Conservation (phyloP, 2,329 filamentous ascomycete species). For the Fusarium abutilonis region DNA sequence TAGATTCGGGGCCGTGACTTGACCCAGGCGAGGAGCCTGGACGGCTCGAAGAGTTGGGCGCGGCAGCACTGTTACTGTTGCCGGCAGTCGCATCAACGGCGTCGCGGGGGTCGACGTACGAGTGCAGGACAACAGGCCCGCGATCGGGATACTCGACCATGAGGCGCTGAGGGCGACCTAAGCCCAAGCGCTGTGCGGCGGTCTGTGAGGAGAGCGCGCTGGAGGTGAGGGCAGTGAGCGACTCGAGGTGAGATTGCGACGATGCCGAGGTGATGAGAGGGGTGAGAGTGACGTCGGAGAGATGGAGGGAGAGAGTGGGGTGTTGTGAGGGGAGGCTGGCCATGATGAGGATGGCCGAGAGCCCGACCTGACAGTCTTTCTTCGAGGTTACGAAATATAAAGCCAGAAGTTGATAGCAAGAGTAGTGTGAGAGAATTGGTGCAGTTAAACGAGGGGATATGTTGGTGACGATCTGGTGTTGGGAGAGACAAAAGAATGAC, state of each 20-base stretch:
- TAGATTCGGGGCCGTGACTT: conserved; percentile 28
- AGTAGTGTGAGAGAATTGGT: conserved; percentile 9
- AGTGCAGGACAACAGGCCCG: conserved; percentile 56
- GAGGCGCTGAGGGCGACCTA: conserved; percentile 65
- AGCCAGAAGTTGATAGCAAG: neutral
- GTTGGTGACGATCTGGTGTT: conserved; percentile 34
- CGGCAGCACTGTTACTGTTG: conserved; percentile 27
- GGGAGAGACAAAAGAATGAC: conserved; percentile 14
- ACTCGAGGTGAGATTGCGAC: conserved; percentile 55
- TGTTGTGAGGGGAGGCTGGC: conserved; percentile 58
- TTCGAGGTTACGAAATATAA: neutral
- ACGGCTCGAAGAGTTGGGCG: conserved; percentile 14
- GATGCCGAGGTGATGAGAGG: conserved; percentile 66
- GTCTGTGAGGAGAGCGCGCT: conserved; percentile 64
- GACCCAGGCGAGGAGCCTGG: conserved; percentile 33
- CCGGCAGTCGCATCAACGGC: conserved; percentile 23
- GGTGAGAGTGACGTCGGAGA: conserved; percentile 66
- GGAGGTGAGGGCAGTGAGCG: conserved; percentile 63
- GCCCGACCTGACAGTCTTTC: conserved; percentile 13
- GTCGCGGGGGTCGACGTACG: conserved; percentile 57
- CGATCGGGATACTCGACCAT: conserved; percentile 65
- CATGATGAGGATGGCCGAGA: conserved; percentile 44
- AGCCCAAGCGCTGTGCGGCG: conserved; percentile 61
- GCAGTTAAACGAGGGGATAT: conserved; percentile 15
- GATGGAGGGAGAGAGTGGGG: conserved; percentile 64